A percentile compares a stretch with the other conserved stretches of the same genome.
Evolutionary conservation across 1,284 basidiomycete genomes (phyloP).

Genomic region (Termitomyces sp.): DNA sequence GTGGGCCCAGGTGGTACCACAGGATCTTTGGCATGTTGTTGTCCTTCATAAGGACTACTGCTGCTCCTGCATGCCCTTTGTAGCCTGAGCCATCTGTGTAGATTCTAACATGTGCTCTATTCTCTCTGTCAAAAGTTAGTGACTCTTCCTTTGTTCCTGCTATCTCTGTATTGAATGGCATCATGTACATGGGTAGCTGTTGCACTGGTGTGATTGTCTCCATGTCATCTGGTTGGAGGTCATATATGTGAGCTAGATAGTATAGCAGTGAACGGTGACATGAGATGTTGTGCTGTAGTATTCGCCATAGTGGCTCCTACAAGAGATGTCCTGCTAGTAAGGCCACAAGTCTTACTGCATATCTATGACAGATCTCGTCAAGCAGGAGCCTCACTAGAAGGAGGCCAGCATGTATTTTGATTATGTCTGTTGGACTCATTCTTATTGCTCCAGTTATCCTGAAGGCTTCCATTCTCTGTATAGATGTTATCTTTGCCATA

Average conservation of each 20-base stretch:
- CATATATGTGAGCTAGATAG: neutral
- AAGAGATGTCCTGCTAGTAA: neutral
- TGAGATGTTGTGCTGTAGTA: neutral
- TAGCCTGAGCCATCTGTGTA: neutral
- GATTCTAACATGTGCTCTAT: neutral
- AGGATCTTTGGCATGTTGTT: neutral
- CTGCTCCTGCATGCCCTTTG: neutral
- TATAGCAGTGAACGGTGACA: neutral
- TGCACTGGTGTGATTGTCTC: neutral
- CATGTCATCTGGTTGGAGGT: neutral
- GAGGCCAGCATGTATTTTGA: neutral
- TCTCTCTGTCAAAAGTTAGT: neutral
- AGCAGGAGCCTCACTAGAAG: neutral
- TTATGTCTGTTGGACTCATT: neutral
- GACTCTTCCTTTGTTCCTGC: neutral
- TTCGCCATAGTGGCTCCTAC: neutral
- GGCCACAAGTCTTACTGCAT: neutral
- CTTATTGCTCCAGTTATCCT: neutral
- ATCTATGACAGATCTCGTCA: neutral
- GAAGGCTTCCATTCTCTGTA: neutral
- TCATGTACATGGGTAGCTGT: neutral
- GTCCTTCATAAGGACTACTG: neutral
- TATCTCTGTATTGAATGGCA: neutral
- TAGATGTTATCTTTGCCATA: neutral
- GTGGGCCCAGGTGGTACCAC: neutral